Conservation (phyloP, 352 stramenopile species). For the Phytophthora rubi region DNA sequence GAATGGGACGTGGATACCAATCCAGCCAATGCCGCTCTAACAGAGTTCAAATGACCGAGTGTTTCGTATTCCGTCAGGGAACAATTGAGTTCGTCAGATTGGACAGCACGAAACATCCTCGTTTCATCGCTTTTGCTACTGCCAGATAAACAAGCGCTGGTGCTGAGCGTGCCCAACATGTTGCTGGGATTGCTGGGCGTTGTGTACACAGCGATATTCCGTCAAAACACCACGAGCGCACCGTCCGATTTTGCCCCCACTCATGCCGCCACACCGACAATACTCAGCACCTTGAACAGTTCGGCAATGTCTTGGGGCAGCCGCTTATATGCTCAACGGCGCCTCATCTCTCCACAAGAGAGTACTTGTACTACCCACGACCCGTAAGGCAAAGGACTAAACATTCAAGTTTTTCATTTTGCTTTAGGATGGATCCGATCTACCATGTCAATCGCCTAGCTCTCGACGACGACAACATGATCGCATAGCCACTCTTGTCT, state of each 20-base stretch:
- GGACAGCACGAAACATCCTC: neutral
- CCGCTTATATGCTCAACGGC: neutral
- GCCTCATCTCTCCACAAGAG: constrained; percentile 8
- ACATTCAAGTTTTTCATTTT: neutral
- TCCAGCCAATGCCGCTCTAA: neutral
- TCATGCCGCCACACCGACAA: constrained; percentile 9
- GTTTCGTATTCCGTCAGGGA: neutral
- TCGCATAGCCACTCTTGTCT: too few relatives aligned
- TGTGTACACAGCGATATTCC: neutral
- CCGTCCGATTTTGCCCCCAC: constrained; percentile 10
- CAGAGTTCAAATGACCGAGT: neutral
- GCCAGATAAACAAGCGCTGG: neutral
- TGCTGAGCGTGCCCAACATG: constrained; percentile 1
- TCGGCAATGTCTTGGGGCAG: neutral
- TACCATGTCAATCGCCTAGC: neutral
- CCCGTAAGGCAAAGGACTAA: neutral
- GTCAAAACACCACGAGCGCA: neutral
- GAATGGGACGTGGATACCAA: neutral
- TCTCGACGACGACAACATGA: too few relatives aligned
- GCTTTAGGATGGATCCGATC: neutral
- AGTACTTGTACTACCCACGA: neutral
- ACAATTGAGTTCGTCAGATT: neutral
- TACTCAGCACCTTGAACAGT: constrained; percentile 29
- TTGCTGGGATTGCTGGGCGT: neutral
- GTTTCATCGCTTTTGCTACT: neutral